phyloP scores from a whole-genome alignment of 2,329 filamentous ascomycete genomes.

The Arthrobotrys sphaeroides region DNA sequence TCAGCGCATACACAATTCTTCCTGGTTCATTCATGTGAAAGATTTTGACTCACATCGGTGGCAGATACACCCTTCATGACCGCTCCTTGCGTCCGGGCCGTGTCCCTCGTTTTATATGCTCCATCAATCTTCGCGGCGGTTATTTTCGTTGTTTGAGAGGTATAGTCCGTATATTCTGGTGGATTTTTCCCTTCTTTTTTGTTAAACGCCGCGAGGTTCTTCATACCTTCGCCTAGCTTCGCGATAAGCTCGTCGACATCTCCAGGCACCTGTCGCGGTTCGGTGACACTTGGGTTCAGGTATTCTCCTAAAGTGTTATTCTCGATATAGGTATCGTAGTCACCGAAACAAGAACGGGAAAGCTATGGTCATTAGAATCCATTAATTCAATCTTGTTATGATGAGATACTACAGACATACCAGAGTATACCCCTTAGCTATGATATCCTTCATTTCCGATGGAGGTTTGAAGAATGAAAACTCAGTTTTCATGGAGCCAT shows the following conservation, averaged over 20 bases:
- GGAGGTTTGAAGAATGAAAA: background rate
- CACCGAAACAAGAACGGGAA: slow-evolving; percentile 6
- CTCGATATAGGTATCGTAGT: slow-evolving; percentile 10
- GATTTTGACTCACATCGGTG: background rate
- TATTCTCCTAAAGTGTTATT: background rate
- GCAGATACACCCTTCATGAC: slow-evolving; percentile 14
- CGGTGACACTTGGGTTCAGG: background rate
- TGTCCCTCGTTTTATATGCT: background rate
- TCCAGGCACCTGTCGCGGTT: background rate
- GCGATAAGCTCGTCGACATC: background rate
- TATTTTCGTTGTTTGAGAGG: background rate
- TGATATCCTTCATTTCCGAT: background rate
- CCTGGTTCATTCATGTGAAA: too few relatives aligned
- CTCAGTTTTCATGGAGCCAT: background rate
- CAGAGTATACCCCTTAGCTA: background rate
- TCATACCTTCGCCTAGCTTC: background rate
- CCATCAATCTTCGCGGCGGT: background rate
- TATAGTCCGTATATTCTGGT: background rate
- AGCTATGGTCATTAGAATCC: background rate
- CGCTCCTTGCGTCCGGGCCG: background rate
- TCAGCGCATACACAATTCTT: background rate
- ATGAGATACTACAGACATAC: background rate
- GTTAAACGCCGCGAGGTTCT: background rate
- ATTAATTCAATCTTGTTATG: too few relatives aligned
- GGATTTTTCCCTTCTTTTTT: background rate